Percentiles rank a stretch among this genome's conserved stretches.
These are phyloP conservation scores for Anaeramoeba flamelloides DNA, from an alignment of 78 protist species.

Conservation along the genomic window DNA sequence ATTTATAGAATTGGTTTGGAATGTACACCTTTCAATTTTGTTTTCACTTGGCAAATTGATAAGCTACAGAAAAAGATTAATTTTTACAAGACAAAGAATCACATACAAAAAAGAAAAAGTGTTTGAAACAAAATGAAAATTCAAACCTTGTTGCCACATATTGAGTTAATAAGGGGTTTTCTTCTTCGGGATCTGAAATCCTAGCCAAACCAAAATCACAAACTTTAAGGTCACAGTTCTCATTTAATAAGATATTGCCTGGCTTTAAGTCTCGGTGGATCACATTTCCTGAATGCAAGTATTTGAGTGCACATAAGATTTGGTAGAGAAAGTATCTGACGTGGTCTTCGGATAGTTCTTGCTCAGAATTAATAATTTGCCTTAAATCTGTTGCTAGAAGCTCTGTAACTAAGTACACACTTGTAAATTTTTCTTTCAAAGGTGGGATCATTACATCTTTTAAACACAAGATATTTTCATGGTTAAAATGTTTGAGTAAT, in stretches of 20 bases:
- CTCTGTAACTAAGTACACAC: conserved; percentile 33
- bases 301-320: conserved; percentile 68
- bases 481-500: conserved; percentile 42
- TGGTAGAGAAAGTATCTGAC: conserved; percentile 79
- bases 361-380: conserved; percentile 52
- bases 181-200: neutral
- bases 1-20: too few relatives aligned
- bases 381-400: conserved; percentile 89
- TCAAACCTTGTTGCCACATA: conserved; percentile 87
- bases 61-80: too few relatives aligned
- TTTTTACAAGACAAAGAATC: too few relatives aligned
- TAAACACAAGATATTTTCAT: conserved; percentile 30
- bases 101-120: too few relatives aligned
- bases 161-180: conserved; percentile 78
- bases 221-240: conserved; percentile 74
- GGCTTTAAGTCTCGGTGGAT: conserved; percentile 82
- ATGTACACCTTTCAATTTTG: too few relatives aligned
- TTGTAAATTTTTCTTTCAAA: neutral
- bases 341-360: conserved; percentile 83
- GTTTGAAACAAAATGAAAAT: too few relatives aligned
- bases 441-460: neutral
- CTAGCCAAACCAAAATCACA: conserved; percentile 85
- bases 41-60: too few relatives aligned
- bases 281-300: conserved; percentile 74
- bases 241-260: conserved; percentile 76